Conservation (phyloP, 106 monocot species). For the Platanthera zijinensis region DNA sequence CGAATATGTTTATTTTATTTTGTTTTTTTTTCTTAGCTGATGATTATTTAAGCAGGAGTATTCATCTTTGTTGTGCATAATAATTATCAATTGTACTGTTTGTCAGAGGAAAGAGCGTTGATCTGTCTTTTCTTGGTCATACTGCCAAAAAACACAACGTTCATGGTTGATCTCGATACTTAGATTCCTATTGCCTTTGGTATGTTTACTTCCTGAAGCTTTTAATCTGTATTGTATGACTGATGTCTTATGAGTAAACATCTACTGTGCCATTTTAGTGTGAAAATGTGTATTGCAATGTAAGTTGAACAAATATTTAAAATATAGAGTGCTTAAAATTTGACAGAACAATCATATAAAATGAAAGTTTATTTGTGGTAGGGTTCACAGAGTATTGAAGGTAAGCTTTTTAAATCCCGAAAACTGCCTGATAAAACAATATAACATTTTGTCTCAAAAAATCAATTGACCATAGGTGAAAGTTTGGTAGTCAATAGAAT, state of each 20-base stretch:
- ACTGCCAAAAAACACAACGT: conserved; percentile 6
- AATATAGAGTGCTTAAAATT: no score
- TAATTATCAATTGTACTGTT: neutral
- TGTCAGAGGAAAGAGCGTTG: neutral
- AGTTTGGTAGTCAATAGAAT: no score
- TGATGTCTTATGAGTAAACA: no score
- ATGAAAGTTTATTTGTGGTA: no score
- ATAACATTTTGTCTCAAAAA: no score
- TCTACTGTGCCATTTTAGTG: neutral
- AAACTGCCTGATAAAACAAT: no score
- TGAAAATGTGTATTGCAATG: neutral
- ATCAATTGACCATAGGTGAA: no score
- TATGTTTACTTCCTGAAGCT: conserved; percentile 4
- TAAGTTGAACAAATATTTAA: neutral
- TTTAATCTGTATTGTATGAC: neutral
- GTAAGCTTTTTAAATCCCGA: no score
- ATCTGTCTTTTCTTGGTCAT: neutral
- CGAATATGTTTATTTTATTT: neutral
- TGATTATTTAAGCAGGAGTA: neutral
- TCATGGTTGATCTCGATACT: conserved; percentile 29
- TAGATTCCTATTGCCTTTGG: conserved; percentile 32
- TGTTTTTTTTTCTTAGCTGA: neutral
- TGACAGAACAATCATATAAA: no score
- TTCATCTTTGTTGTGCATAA: neutral
- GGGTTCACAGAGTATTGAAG: no score